Conservation (phyloP, 1,139 yeast species). For the Suhomyces coccinellae region DNA sequence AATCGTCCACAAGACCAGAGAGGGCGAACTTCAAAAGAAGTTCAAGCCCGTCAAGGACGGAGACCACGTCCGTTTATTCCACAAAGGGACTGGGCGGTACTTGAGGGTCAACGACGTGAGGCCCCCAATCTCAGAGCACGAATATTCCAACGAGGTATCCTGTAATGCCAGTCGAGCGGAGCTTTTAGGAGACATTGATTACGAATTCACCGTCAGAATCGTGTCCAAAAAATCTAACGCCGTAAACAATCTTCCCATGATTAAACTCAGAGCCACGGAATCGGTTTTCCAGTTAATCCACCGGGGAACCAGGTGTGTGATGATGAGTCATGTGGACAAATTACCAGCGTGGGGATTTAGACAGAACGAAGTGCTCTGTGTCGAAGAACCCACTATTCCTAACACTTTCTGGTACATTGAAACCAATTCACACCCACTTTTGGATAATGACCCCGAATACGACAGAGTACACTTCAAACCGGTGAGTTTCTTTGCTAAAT, state of each 20-base stretch:
- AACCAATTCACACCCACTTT: conserved; percentile 53
- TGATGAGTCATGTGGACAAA: conserved; percentile 60
- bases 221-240: conserved; percentile 29
- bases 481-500: conserved; percentile 27
- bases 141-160: conserved; percentile 73
- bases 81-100: conserved; percentile 58
- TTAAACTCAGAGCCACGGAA: conserved; percentile 51
- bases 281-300: conserved; percentile 61
- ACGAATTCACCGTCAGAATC: conserved; percentile 52
- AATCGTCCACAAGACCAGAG: conserved; percentile 32
- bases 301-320: conserved; percentile 57
- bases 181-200: conserved; percentile 49
- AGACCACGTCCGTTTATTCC: conserved; percentile 58
- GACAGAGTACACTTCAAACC: conserved; percentile 29
- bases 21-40: conserved; percentile 31
- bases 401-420: conserved; percentile 70
- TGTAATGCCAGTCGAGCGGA: conserved; percentile 54
- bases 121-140: conserved; percentile 82
- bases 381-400: conserved; percentile 58
- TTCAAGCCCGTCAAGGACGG: conserved; percentile 48
- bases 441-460: conserved; percentile 28
- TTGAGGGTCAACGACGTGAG: conserved; percentile 58
- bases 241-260: conserved; percentile 34
- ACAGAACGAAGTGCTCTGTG: conserved; percentile 78
- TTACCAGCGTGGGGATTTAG: conserved; percentile 70